Base-by-base conservation (phyloP, 1,139 yeast genomes). In the Diutina catenulata region DNA sequence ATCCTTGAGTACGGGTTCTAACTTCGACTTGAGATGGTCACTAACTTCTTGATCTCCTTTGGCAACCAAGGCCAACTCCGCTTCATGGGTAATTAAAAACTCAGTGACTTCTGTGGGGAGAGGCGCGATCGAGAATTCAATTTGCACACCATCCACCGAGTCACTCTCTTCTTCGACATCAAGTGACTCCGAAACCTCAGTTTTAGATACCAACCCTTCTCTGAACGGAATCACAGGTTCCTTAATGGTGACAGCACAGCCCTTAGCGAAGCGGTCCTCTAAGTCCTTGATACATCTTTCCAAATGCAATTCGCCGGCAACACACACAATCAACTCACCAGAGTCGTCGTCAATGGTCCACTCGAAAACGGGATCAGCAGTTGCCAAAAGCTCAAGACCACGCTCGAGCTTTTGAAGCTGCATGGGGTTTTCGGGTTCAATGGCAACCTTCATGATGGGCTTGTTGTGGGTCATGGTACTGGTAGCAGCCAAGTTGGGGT, bases 171-270 rank as follows among this genome's bases (percentile, higher is more conserved):
- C 65, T 5, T 59, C 61, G 2, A 26, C 33, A 6, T 42, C 38
- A 20, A 67, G 52, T 14, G 48, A 49, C 1, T 44, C 47, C 5
- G 42, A 45, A 4, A 44, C 51, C 3, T 41, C 43, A 22, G 47
- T 48, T 4, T 47, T 48, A 5, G 41, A 10, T 38, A 33, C 64
- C 39, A 86, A 74, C 0, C 97, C 84, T 57, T 93, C 99, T 46
- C 95, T 65, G 52, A 82, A 93, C 11, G 98, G 98, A 46, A 93
- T 93, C 19, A 84, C 94, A 0, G 98, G 98, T 49, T 84, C 84
- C 28, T 95, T 88, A 27, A 80, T 76, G 8, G 81, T 74, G 8
- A 93, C 79, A 40, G 86, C 95, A 47, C 88, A 76, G 20, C 88
- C 88, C 36, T 57, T 61, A 1, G 98, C 97, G 65, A 88, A 93